Evolutionary conservation across 495 filamentous ascomycete species (phyloP), one percentile per base, ranked within the genome.

Genomic region (Penicillium paradoxum): DNA sequence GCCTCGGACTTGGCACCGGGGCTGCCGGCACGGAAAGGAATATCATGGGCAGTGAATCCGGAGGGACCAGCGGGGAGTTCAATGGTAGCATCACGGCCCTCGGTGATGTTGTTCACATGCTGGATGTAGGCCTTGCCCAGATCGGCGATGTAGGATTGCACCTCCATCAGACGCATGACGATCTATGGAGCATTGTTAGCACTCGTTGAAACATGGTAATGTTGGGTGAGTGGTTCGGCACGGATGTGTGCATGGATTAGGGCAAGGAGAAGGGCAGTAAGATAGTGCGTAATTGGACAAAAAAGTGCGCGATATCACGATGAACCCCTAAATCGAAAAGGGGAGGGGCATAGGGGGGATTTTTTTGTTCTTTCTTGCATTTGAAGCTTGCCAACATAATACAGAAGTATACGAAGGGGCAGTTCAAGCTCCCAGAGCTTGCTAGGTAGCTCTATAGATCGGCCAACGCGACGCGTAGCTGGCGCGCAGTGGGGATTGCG

Each of bases 91-190:
- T 66, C 68, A n/a, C 79, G 81, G 55, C 84, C 81, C 48, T 80
- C 83, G 30, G 95, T 81, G 36, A 95, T 78, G 9, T 84, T 83
- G 58, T 89, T 89, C 60, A 86, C 87, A 68, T 95, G 89, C 58
- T 85, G 82, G 58, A 93, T 76, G 68, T 93, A 95, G 49, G 89
- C 87, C 60, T 81, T 78, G 49, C 85, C 85, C 49, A 92, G 79
- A 45, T 84, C 83, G 57, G 82, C 80, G 68, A 91, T 84, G 42
- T 88, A 79, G 36, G 79, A 79, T 54, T 89, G 85, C 27, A 92
- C 82, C 32, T 84, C 85, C 52, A 83, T 79, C 40, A 92, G 81
- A 17, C 84, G 76, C 56, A 83, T 78, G 59, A 91, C 81, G 43
- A 92, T 83, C 89, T 92, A 60, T 33, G 40, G 47, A 32, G 53